These are phyloP conservation scores for Exophiala alcalophila DNA, from an alignment of 2,329 filamentous ascomycete genomes.

Conservation along the genomic window DNA sequence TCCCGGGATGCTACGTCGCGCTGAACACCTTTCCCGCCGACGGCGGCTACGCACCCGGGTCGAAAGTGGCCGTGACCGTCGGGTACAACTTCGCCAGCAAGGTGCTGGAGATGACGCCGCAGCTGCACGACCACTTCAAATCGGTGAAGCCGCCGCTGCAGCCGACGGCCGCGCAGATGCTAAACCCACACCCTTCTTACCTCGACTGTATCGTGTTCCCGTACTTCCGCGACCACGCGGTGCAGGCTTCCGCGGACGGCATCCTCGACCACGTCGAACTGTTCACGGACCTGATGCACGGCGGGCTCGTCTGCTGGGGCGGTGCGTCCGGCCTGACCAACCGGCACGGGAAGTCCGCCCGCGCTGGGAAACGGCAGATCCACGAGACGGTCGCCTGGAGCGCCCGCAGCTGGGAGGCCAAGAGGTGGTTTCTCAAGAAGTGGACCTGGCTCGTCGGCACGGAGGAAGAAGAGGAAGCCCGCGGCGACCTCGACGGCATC, in stretches of 20 bases:
- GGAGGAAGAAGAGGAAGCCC: constrained; percentile 26
- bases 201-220: constrained; percentile 29
- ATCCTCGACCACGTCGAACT: constrained; percentile 39
- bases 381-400: constrained; percentile 42
- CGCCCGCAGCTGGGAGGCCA: constrained; percentile 46
- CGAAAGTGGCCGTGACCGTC: background rate
- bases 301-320: constrained; percentile 42
- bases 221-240: constrained; percentile 22
- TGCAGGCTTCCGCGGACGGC: constrained; percentile 17
- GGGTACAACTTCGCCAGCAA: constrained; percentile 10
- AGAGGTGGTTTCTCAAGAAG: constrained; percentile 46
- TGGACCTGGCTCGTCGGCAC: constrained; percentile 34
- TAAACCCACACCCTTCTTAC: constrained; percentile 23
- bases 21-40: constrained; percentile 13
- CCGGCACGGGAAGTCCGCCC: background rate
- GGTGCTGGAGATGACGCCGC: constrained; percentile 10
- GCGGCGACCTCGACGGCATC: constrained; percentile 21
- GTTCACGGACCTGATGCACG: constrained; percentile 39
- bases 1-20: constrained; percentile 20
- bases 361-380: constrained; percentile 25
- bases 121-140: constrained; percentile 16
- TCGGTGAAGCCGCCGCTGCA: constrained; percentile 12
- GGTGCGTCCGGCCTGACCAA: constrained; percentile 13
- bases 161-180: constrained; percentile 17
- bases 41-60: background rate